A percentile compares a stretch with the other conserved stretches of the same genome.
phyloP scores from a whole-genome alignment of 345 rosid genomes.

The Eutrema yunnanense region DNA sequence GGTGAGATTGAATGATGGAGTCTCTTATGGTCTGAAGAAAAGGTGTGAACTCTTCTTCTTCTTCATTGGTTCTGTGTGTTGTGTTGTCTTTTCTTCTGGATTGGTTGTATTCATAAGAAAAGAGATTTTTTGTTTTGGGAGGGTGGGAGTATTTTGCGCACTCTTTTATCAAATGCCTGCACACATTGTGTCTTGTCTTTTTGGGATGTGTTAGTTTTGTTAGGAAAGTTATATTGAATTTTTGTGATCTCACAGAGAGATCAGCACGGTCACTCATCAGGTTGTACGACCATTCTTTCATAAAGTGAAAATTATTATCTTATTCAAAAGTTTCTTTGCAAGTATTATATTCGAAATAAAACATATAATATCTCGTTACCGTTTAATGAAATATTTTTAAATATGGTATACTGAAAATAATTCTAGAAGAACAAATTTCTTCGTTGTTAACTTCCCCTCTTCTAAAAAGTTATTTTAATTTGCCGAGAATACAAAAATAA shows the following conservation, averaged over 20 bases:
- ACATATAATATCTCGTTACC: neutral
- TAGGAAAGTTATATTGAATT: slow-evolving; percentile 9
- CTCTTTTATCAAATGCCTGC: neutral
- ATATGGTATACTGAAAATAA: neutral
- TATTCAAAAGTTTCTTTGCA: neutral
- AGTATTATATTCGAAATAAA: neutral
- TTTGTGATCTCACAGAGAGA: slow-evolving; percentile 26
- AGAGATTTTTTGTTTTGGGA: neutral
- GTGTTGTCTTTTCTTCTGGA: slow-evolving; percentile 7
- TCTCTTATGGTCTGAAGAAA: slow-evolving; percentile 15
- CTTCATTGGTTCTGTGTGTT: slow-evolving; percentile 4
- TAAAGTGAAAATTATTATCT: slow-evolving; percentile 1
- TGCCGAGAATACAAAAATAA: too few relatives aligned
- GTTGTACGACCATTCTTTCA: slow-evolving; percentile 29
- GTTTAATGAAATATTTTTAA: too few relatives aligned
- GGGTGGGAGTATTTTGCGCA: neutral
- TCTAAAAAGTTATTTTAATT: too few relatives aligned
- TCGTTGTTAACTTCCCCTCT: too few relatives aligned
- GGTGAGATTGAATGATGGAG: slow-evolving; percentile 14
- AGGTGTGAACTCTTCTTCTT: slow-evolving; percentile 3
- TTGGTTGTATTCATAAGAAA: slow-evolving; percentile 16
- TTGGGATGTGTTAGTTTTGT: slow-evolving; percentile 10
- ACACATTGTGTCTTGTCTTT: neutral
- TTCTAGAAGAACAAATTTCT: neutral
- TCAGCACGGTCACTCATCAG: slow-evolving; percentile 18